phyloP scores from a whole-genome alignment of 306 rosid species.

The Castanospermum australe region DNA sequence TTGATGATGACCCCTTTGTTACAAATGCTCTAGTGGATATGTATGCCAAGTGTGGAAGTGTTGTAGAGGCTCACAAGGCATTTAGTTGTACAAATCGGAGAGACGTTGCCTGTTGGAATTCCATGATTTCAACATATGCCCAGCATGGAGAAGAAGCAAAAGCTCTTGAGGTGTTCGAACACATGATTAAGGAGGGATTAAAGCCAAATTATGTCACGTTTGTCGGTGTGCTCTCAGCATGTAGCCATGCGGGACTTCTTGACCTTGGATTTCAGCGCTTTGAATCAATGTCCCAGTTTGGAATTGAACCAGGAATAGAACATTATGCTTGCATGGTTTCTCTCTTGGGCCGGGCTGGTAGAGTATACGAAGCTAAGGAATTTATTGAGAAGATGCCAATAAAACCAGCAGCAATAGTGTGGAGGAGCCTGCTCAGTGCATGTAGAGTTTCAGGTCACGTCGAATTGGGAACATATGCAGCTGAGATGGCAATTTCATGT shows the following conservation, averaged over 20 bases:
- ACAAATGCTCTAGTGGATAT: constrained; percentile 77
- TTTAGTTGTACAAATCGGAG: constrained; percentile 48
- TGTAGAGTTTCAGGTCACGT: constrained; percentile 69
- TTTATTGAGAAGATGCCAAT: constrained; percentile 75
- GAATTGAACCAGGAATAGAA: constrained; percentile 71
- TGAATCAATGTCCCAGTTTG: constrained; percentile 57
- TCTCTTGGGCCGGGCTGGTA: constrained; percentile 76
- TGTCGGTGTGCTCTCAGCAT: constrained; percentile 79
- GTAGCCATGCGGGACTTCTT: constrained; percentile 82
- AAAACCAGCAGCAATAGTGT: constrained; percentile 70
- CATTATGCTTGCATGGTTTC: constrained; percentile 90
- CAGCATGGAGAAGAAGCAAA: constrained; percentile 78
- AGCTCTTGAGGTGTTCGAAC: constrained; percentile 61
- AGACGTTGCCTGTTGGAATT: constrained; percentile 88
- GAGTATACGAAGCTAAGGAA: constrained; percentile 61
- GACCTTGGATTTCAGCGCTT: constrained; percentile 69
- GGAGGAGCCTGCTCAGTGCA: constrained; percentile 94
- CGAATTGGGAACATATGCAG: constrained; percentile 76
- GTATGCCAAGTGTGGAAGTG: constrained; percentile 87
- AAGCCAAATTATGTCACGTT: constrained; percentile 76
- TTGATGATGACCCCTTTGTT: constrained; percentile 66
- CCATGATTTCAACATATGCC: constrained; percentile 83
- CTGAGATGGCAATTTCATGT: constrained; percentile 76
- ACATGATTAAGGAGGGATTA: constrained; percentile 52
- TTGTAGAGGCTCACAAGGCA: constrained; percentile 58